A percentile compares a stretch with the other conserved stretches of the same genome.
Evolutionary conservation across 108 stramenopile genomes (phyloP).

Genomic region (Bacterosira constricta): DNA sequence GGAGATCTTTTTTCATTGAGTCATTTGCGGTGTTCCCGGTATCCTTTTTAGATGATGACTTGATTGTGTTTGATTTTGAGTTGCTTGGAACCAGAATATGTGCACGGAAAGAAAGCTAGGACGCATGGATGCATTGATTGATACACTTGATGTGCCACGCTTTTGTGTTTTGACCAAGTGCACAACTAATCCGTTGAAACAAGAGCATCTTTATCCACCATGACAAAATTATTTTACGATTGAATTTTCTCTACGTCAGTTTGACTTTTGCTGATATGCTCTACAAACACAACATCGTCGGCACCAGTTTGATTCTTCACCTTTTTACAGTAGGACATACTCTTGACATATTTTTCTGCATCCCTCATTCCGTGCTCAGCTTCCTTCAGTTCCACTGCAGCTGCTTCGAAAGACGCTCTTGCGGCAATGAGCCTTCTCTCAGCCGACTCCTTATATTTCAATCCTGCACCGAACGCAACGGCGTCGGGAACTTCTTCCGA

Average conservation of each 20-base stretch:
- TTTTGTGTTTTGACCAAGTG: no score
- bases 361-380: conserved; percentile 28
- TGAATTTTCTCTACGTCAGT: no score
- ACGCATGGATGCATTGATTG: no score
- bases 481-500: background rate
- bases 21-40: conserved; percentile 77
- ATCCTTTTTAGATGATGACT: conserved; percentile 67
- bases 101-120: conserved; percentile 58
- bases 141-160: no score
- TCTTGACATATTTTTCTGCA: conserved; percentile 20
- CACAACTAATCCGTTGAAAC: no score
- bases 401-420: conserved; percentile 9
- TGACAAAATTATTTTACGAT: background rate
- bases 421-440: conserved; percentile 25
- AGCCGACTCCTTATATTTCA: conserved; percentile 26
- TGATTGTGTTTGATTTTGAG: conserved; percentile 85
- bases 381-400: conserved; percentile 23
- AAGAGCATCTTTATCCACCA: background rate
- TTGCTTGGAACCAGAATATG: conserved; percentile 76
- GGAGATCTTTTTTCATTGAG: conserved; percentile 61
- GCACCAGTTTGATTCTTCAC: background rate
- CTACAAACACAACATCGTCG: conserved; percentile 23
- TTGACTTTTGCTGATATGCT: background rate
- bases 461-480: conserved; percentile 10
- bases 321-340: conserved; percentile 15